These are phyloP conservation scores for Cyamopsis tetragonoloba DNA, from an alignment of 306 rosid species.

Conservation along the genomic window DNA sequence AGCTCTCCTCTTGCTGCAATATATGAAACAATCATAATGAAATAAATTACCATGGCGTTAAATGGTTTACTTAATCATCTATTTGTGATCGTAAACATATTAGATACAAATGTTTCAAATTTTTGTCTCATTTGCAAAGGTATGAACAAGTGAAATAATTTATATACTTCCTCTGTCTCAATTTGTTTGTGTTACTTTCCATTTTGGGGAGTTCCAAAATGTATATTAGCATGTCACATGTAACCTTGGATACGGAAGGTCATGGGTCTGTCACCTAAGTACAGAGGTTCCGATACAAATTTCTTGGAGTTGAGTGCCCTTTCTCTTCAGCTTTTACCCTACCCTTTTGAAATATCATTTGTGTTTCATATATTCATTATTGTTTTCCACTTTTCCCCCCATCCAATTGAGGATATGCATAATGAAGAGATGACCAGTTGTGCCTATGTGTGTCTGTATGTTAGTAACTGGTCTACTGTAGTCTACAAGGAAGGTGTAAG, in stretches of 20 bases:
- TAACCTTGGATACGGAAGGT: no score
- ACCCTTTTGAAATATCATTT: not conserved
- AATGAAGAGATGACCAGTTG: constrained; percentile 1
- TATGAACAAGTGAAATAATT: not conserved
- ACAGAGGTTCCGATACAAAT: not conserved
- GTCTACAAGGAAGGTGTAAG: no score
- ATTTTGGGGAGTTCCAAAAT: not conserved
- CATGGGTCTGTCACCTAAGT: no score
- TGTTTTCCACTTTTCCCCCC: not conserved
- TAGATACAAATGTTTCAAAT: not conserved
- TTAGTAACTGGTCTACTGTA: no score
- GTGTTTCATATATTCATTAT: not conserved
- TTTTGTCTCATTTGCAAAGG: not conserved
- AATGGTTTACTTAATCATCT: not conserved
- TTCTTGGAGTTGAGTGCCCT: not conserved
- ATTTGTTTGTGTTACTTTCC: constrained; percentile 4
- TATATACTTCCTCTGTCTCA: not conserved
- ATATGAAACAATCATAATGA: not conserved
- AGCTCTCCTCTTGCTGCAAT: constrained; percentile 25
- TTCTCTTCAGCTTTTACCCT: not conserved
- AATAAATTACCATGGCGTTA: constrained; percentile 12
- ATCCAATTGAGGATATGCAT: not conserved
- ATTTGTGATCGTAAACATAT: constrained; percentile 3
- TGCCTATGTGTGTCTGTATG: not conserved
- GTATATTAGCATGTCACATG: not conserved